Evolutionary conservation across 352 stramenopile genomes (phyloP), one percentile per base, ranked within the genome.

Genomic region (Phytophthora podocarpi): DNA sequence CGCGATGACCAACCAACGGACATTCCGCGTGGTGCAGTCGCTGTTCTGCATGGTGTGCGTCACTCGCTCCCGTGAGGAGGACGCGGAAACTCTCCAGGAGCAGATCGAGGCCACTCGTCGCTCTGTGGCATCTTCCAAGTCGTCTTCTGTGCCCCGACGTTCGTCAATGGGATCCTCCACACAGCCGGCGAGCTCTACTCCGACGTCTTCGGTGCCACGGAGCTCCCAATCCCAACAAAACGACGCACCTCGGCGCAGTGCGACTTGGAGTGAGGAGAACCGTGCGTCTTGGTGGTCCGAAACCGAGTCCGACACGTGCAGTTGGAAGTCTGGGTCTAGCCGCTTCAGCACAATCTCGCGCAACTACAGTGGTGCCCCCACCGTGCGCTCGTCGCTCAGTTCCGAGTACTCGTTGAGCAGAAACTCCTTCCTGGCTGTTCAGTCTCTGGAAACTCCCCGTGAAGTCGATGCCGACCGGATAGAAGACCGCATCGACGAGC

Each of bases 31-130:
- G 23, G 59, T 64, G 30, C 84, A 87, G 67, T 79, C 75, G 59
- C 75, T 83, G 23, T 87, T 88, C 40, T 90, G 81, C 49, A 65
- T 79, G 37, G 50, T 80, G 43, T 90, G 81, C 47, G 53, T 90
- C 20, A 75, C 63, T 34, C 72, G 77, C n/a, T 72, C 81, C 13
- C 79, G 81, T 32, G 76, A 77, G 43, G 55, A 73, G 23, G 64
- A 73, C 36, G 41, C 40, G 7, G 47, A 72, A 18, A 21, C 35
- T 18, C 37, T 67, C 10, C 51, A 61, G 16, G 47, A 70, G 27
- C 62, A 69, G 7, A 39, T 35, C 3, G 56, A 65, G 20, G 28
- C 21, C 7, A 43, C 34, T 32, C 56, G 55, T 37, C 39, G 57
- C 18, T 76, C 67, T 0, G 18, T 60, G 26, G 36, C 26, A 16